These are phyloP conservation scores for Entomortierella parvispora DNA, from an alignment of 192 early-diverging fungal genomes.

Conservation along the genomic window DNA sequence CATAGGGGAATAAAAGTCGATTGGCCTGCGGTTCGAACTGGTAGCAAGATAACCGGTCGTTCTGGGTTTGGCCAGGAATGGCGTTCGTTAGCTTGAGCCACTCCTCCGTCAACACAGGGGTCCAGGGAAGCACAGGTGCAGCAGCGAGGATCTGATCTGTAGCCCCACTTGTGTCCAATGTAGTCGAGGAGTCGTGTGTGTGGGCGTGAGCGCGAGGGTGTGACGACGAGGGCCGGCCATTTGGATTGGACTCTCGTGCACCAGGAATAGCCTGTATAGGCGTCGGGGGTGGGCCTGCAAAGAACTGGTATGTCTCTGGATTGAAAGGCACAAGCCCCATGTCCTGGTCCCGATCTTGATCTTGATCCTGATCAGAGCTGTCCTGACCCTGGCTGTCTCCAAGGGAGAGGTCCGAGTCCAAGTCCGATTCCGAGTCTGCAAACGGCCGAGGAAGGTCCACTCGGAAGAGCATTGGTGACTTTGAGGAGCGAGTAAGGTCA, in stretches of 20 bases:
- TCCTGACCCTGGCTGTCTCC: background rate
- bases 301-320: constrained; percentile 36
- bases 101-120: constrained; percentile 39
- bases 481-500: constrained; percentile 50
- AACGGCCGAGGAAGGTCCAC: constrained; percentile 49
- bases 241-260: background rate
- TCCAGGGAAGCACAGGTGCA: constrained; percentile 57
- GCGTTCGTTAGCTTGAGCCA: constrained; percentile 27
- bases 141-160: constrained; percentile 60
- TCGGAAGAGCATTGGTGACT: constrained; percentile 55
- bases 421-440: constrained; percentile 8
- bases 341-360: constrained; percentile 36
- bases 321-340: constrained; percentile 41
- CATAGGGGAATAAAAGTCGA: constrained; percentile 44
- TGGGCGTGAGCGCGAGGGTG: constrained; percentile 3
- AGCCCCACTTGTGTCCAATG: constrained; percentile 16
- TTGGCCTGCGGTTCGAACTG: constrained; percentile 42
- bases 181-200: background rate
- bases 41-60: constrained; percentile 33
- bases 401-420: constrained; percentile 5
- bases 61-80: constrained; percentile 11
- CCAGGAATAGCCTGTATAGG: constrained; percentile 23
- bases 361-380: background rate
- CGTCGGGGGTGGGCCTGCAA: constrained; percentile 13
- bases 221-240: too few relatives aligned